Percentiles rank a stretch among this genome's conserved stretches.
phyloP scores from a whole-genome alignment of 805 yeast genomes.

The Cyberlindnera mrakii region DNA sequence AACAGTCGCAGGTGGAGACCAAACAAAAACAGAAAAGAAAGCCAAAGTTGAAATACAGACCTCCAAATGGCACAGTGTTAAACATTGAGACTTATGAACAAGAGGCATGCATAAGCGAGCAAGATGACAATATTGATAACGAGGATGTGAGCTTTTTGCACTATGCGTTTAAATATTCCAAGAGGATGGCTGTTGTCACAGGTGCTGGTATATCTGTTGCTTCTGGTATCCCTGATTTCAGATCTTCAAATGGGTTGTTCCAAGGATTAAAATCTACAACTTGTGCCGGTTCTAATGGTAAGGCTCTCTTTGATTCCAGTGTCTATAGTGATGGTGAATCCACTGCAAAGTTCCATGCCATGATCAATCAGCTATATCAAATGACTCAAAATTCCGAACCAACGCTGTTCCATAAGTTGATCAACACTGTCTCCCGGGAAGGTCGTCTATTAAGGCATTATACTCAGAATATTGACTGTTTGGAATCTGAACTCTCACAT shows the following conservation, averaged over 20 bases:
- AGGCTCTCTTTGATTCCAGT: constrained; percentile 73
- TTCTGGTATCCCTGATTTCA: constrained; percentile 85
- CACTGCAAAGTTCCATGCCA: constrained; percentile 61
- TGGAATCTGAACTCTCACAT: constrained; percentile 54
- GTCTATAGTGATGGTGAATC: constrained; percentile 62
- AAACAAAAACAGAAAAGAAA: constrained; percentile 27
- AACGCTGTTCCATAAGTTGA: constrained; percentile 66
- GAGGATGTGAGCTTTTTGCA: constrained; percentile 43
- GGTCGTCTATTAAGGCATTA: constrained; percentile 67
- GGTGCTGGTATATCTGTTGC: constrained; percentile 93
- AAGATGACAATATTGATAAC: constrained; percentile 27
- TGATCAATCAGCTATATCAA: constrained; percentile 57
- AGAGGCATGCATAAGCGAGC: constrained; percentile 24
- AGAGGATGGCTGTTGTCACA: constrained; percentile 56
- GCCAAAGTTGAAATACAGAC: constrained; percentile 41
- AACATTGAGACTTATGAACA: constrained; percentile 27
- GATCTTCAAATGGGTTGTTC: constrained; percentile 76
- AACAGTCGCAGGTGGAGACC: constrained; percentile 1
- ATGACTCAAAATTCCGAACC: constrained; percentile 55
- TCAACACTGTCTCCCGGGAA: constrained; percentile 53
- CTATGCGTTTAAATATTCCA: constrained; percentile 49
- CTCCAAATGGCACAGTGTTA: constrained; percentile 39
- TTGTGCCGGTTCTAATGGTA: constrained; percentile 40
- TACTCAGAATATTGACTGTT: constrained; percentile 83
- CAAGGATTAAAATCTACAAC: constrained; percentile 39